Evolutionary conservation across 2,329 filamentous ascomycete genomes (phyloP).

Genomic region (Aureobasidium sp.): DNA sequence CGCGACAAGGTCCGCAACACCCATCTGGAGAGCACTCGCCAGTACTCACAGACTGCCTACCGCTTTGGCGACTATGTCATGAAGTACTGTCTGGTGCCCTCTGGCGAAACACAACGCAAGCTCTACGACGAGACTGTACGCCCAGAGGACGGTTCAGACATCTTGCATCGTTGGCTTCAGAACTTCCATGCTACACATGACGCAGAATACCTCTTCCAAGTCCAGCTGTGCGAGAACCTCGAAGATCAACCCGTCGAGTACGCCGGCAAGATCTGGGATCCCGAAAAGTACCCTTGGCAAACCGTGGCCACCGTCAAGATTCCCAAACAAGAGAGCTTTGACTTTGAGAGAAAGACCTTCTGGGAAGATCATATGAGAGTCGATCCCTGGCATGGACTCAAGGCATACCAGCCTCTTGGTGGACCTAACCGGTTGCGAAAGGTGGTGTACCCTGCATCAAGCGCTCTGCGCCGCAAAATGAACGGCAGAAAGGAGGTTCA

Average conservation of each 20-base stretch:
- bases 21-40: slow-evolving; percentile 32
- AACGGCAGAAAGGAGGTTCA: slow-evolving; percentile 33
- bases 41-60: slow-evolving; percentile 44
- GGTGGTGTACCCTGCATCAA: slow-evolving; percentile 35
- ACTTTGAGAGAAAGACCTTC: slow-evolving; percentile 35
- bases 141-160: slow-evolving; percentile 30
- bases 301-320: slow-evolving; percentile 37
- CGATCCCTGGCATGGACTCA: slow-evolving; percentile 39
- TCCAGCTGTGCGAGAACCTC: slow-evolving; percentile 42
- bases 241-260: slow-evolving; percentile 42
- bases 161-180: slow-evolving; percentile 35
- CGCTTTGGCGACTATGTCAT: slow-evolving; percentile 43
- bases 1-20: slow-evolving; percentile 36
- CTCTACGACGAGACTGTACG: slow-evolving; percentile 35
- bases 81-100: slow-evolving; percentile 43
- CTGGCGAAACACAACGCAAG: slow-evolving; percentile 34
- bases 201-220: slow-evolving; percentile 40
- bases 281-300: slow-evolving; percentile 42
- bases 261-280: slow-evolving; percentile 39
- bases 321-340: slow-evolving; percentile 38
- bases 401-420: slow-evolving; percentile 36
- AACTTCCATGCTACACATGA: slow-evolving; percentile 35
- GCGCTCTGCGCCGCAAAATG: slow-evolving; percentile 30
- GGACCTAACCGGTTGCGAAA: slow-evolving; percentile 34
- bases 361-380: slow-evolving; percentile 40